Percentiles rank a stretch among this genome's conserved stretches.
Evolutionary conservation across 1,284 basidiomycete genomes (phyloP).

Genomic region (Microbotryum violaceum): DNA sequence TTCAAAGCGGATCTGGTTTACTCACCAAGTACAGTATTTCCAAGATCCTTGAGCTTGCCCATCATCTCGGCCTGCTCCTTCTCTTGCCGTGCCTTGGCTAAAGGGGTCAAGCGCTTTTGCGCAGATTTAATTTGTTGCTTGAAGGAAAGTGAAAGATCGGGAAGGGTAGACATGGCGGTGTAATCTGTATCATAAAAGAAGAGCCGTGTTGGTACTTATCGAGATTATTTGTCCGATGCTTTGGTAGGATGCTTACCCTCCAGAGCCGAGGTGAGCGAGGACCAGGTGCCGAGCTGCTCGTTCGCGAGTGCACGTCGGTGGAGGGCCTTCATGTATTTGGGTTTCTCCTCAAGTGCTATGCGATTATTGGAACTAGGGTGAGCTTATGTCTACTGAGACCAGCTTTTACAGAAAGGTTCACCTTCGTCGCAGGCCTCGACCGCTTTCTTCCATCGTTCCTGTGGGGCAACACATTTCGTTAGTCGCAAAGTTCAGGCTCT

Average conservation of each 20-base stretch:
- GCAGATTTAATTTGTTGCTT: slow-evolving; percentile 48
- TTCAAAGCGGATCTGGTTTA: neutral
- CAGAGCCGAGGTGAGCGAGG: slow-evolving; percentile 68
- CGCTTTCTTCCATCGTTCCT: slow-evolving; percentile 67
- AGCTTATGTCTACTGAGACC: neutral
- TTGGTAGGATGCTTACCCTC: slow-evolving; percentile 54
- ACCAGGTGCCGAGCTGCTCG: slow-evolving; percentile 71
- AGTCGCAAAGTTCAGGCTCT: too few relatives aligned
- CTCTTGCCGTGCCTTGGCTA: slow-evolving; percentile 67
- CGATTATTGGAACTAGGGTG: slow-evolving; percentile 9
- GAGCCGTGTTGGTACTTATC: neutral
- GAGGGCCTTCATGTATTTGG: slow-evolving; percentile 75
- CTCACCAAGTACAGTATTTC: slow-evolving; percentile 80
- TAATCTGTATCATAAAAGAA: slow-evolving; percentile 56
- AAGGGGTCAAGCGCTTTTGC: slow-evolving; percentile 55
- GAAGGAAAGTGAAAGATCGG: slow-evolving; percentile 55
- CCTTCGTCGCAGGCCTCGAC: slow-evolving; percentile 69
- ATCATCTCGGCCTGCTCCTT: slow-evolving; percentile 88
- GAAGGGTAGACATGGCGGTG: slow-evolving; percentile 55
- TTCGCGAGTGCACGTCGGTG: slow-evolving; percentile 79
- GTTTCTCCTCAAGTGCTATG: slow-evolving; percentile 74
- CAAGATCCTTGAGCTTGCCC: slow-evolving; percentile 82
- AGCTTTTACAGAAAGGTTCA: slow-evolving; percentile 32
- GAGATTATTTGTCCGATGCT: too few relatives aligned
- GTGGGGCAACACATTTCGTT: neutral